Percentiles rank a stretch among this genome's conserved stretches.
Conservation (phyloP, 768 basidiomycete genomes). For the Arthromyces matolae region DNA sequence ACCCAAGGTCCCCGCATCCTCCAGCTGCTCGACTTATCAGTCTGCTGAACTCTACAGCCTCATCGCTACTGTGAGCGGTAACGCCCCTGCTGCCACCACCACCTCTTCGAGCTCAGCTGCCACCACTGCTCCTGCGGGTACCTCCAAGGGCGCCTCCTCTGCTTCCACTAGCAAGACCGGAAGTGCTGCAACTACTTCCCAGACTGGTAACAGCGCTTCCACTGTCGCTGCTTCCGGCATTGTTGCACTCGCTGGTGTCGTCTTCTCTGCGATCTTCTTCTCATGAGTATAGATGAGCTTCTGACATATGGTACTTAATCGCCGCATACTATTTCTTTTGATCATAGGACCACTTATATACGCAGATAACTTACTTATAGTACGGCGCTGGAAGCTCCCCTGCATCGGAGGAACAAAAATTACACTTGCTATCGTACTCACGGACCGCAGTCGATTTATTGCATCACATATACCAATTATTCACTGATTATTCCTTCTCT, state of each 20-base stretch:
- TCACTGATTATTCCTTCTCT: background rate
- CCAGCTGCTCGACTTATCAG: conserved; percentile 31
- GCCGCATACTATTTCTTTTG: background rate
- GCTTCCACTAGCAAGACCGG: conserved; percentile 10
- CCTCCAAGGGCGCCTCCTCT: background rate
- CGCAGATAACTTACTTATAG: conserved; percentile 1
- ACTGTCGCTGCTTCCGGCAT: conserved; percentile 11
- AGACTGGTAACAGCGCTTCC: conserved; percentile 14
- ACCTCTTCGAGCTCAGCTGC: background rate
- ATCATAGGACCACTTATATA: background rate
- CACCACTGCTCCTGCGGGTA: background rate
- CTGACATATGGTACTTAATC: too few species aligned
- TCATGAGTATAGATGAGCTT: conserved; percentile 13
- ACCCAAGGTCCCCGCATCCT: conserved; percentile 33
- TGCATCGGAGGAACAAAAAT: conserved; percentile 3
- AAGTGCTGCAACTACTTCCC: conserved; percentile 5
- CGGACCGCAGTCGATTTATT: conserved; percentile 5
- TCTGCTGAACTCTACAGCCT: conserved; percentile 29
- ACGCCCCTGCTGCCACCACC: background rate
- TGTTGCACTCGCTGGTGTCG: conserved; percentile 16
- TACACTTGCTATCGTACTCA: conserved; percentile 3
- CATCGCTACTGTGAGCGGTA: conserved; percentile 16
- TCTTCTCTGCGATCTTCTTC: conserved; percentile 19
- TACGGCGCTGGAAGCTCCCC: conserved; percentile 5
- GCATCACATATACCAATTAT: conserved; percentile 8